Evolutionary conservation across 495 filamentous ascomycete species (phyloP), one percentile per base, ranked within the genome.

Genomic region (Penicillium bialowiezense): DNA sequence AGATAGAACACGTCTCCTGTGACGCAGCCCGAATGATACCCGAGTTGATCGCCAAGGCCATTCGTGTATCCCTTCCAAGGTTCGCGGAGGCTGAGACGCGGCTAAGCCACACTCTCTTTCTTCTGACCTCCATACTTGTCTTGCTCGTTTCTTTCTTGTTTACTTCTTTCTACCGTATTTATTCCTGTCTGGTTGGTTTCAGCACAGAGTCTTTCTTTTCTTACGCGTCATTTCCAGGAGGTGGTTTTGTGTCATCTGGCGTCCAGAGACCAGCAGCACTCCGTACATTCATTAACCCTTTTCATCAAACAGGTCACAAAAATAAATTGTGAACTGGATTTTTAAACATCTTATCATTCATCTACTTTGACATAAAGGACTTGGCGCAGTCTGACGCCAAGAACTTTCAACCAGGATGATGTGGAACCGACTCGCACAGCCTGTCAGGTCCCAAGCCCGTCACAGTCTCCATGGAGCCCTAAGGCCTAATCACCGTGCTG

Each of bases 61-160:
- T 47, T 3, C 12, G 21, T 13, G 18, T 46, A n/a, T n/a, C n/a
- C 33, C 52, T 15, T 52, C n/a, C n/a, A n/a, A n/a, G 31, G 33
- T 40, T 39, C 46, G 29, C 51, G n/a, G 32, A 31, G 51, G 41
- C 36, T 51, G 41, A 21, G 42, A 49, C 42, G 18, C 51, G 50
- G 41, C 60, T 63, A 44, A 63, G 55, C 60, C 63, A 59, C 54
- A 60, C 34, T 46, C 24, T 35, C 31, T 35, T 37, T 37, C 44
- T 42, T 45, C 19, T 21, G 28, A 15, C 33, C 18, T 31, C 39
- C 50, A 34, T 38, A 29, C 24, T 33, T 14, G 17, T 9, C 17
- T 51, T 26, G 9, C 33, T 40, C 32, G 26, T 43, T 35, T 46
- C 40, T 60, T 51, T 55, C 41, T 51, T 53, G 20, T 59, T 55